Base-by-base conservation (phyloP, 495 filamentous ascomycete genomes). In the Aspergillus steynii region DNA sequence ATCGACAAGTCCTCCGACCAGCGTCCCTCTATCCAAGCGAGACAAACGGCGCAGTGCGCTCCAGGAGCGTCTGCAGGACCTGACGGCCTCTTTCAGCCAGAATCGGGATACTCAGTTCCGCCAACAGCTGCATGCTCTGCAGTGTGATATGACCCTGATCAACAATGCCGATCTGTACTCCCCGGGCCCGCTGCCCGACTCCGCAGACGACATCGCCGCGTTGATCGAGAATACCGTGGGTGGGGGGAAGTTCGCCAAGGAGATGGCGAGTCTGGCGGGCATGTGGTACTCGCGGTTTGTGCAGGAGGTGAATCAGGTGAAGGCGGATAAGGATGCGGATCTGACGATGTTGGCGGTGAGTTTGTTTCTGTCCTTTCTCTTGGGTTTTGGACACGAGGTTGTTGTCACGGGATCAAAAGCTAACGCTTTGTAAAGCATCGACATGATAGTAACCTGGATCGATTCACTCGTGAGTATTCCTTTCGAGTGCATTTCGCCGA, bases 61-160 rank as follows among this genome's bases (percentile, higher is more conserved):
- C 55, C 81, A 85, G 31, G 93, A 96, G 45, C 87, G 88, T 34
- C 83, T 97, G 28, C 79, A 82, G 25, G 82, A 87, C 50, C 84
- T 97, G 64, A 86, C 87, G 28, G 84, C 84, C 54, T 85, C 86
- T 61, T 93, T 96, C 77, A 82, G 84, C 58, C 86, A 89, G 57
- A 91, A 96, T 69, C 86, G 90, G 55, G 92, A 96, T 68, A 78
- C 81, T 50, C 84, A 93, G 65, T 99, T 96, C 75, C 89, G 92
- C 55, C 89, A 94, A 65, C 92, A 97, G 71, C 82, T 98, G 5
- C 87, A 92, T 60, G 88, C 89, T 52, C 82, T 97, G 3, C 94
- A 97, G 72, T 87, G 89, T 59, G 96, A 98, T 69, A 92, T 96
- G 70, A 90, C 85, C 55, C 84, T 96, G 8, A 90, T 98, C 68